Conservation (phyloP, 2,329 filamentous ascomycete genomes). For the Fusarium pseudonygamai region DNA sequence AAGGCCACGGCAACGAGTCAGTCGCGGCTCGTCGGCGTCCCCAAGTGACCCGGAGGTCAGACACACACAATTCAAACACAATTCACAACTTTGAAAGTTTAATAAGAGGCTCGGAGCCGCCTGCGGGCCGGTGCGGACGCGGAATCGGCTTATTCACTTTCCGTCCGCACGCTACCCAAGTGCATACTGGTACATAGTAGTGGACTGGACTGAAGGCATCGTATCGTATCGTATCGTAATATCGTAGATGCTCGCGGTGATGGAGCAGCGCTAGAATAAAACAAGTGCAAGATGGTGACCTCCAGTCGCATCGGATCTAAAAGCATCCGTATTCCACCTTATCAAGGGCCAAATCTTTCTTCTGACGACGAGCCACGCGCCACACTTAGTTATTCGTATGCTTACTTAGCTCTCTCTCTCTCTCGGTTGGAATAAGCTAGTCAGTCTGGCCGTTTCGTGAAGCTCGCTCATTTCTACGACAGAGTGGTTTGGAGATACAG, state of each 20-base stretch:
- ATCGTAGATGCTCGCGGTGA: not conserved
- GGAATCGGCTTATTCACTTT: conserved; percentile 36
- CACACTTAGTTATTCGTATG: not conserved
- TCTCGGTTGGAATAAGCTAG: conserved; percentile 2
- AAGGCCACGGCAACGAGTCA: conserved; percentile 32
- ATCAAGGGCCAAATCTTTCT: not conserved
- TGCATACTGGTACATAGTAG: not conserved
- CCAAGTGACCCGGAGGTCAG: not conserved
- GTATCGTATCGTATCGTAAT: not conserved
- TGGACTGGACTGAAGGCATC: not conserved
- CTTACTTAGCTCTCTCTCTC: not conserved
- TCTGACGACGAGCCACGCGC: not conserved
- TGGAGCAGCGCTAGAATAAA: conserved; percentile 8
- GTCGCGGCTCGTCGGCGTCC: conserved; percentile 5
- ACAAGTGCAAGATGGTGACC: not conserved
- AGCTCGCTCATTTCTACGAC: not conserved
- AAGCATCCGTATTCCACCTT: not conserved
- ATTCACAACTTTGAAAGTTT: not conserved
- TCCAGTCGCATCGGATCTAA: not conserved
- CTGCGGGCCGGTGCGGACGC: conserved; percentile 38
- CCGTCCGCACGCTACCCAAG: conserved; percentile 22
- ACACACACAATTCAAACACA: not conserved
- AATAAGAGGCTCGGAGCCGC: conserved; percentile 1
- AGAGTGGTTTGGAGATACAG: not conserved
- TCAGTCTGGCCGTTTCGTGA: not conserved